Evolutionary conservation across 2,329 filamentous ascomycete species (phyloP), one percentile per base, ranked within the genome.

Genomic region (Colletotrichum orchidophilum): DNA sequence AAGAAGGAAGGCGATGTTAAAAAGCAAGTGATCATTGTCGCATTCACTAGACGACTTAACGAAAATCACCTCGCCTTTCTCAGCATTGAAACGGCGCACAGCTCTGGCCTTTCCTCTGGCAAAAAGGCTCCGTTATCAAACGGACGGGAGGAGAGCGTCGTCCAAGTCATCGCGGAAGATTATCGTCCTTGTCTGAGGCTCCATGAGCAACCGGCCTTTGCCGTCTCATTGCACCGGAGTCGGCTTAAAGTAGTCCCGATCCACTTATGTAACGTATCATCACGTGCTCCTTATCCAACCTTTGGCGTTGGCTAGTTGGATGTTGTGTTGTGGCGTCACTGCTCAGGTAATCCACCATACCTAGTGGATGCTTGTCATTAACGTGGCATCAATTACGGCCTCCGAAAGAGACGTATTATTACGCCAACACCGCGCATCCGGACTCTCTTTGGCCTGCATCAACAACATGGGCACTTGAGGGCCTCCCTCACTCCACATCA

Each of bases 391-490:
- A 77, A 78, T 74, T 72, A 71, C 58, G 42, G 66, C 60, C 70
- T 73, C 64, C 67, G 55, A 64, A 65, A 60, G 39, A 46, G 39
- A 46, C 39, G 39, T 46, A 46, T 18, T 57, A 57, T 60, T 27
- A 70, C 59, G 24, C 63, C 52, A 63, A 60, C 70, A 57, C 49
- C 52, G 52, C 58, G 55, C 57, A 60, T 66, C 63, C 60, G 59
- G 60, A 55, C 39, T 53, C 21, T 60, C 55, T 71, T 69, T 59
- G 58, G 63, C 54, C 54, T 59, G 60, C 60, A 70, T 73, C 70
- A 75, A 72, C 75, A 81, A 71, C 74, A 82, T 83, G 81, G 80
- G 78, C 78, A 80, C 79, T 74, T 82, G 77, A 75, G 68, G 75
- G 66, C 65, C 61, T 71, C 74, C 67, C 67, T 73, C 68, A 62